Base-by-base conservation (phyloP, 352 stramenopile genomes). In the Phytophthora palmivora region DNA sequence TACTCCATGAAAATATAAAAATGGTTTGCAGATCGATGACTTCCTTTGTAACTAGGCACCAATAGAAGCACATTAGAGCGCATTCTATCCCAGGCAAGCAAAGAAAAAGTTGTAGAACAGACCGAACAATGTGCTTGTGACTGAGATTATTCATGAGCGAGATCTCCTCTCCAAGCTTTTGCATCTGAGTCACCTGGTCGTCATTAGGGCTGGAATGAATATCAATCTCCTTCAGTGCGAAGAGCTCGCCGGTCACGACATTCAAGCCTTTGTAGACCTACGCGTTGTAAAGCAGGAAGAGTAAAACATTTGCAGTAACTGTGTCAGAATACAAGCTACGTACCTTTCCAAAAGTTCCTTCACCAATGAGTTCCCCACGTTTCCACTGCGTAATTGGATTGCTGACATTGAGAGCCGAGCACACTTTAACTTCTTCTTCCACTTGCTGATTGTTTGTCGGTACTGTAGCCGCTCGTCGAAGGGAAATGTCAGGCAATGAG, bases 1-100 rank as follows among this genome's bases (percentile, higher is more conserved):
- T 97, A 99, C 75, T 99, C 94, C 85, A 98, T 97, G 72, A 98
- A 98, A 58, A 99, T 98, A 67, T 92, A 96, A 36, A 99, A 88
- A 51, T 87, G 67, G 22, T 79, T 84, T 8, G 85, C 81, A 24
- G 74, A 80, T 33, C 81, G 79, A 48, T 97, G 81, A 45, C 80
- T 90, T 79, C 89, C 82, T 89, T 94, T 68, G 92, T 95, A 80
- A 26, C 81, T 90, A 22, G 11, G 24, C 21, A 69, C 41, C 15
- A 15, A 63, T 24, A 24, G 18, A 54, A 55, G n/a, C 52, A 28
- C 34, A 67, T 70, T 67, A 74, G 60, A 34, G 34, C 39, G 19
- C 14, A 19, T 36, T 42, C 7, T 33, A 42, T n/a, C n/a, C n/a
- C n/a, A n/a, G n/a, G n/a, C n/a, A n/a, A n/a, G 3, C 15, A 16